Evolutionary conservation across 768 basidiomycete genomes (phyloP), one percentile per base, ranked within the genome.

Genomic region (Peribolospora kevripleyi): DNA sequence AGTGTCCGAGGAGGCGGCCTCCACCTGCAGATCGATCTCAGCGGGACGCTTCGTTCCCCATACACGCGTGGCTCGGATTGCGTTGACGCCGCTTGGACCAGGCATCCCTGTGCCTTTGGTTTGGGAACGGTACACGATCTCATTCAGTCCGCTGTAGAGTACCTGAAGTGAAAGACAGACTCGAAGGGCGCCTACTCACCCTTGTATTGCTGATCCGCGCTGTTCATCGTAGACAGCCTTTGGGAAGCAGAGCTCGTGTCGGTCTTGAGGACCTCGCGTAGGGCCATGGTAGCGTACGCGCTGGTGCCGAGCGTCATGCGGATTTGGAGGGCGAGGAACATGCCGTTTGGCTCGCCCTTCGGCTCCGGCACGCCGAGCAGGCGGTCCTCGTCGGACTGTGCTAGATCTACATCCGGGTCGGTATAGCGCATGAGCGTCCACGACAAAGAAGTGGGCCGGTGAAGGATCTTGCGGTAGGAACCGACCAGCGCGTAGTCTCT

Each of bases 251-350:
- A 81, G 65, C 85, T 87, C 14, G 90, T 95, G 63, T 95, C 88
- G 42, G 82, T 84, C 70, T 91, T 97, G 10, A 88, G 87, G 48
- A 93, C 77, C 69, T 93, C 87, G 46, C 87, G 77, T 61, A 98
- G 67, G 3, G 90, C 91, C 93, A 98, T 98, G 2, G 93, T 98
- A 2, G 93, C 93, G 68, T 95, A 98, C 4, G 86, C 81, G 0
- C 86, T 83, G 6, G 86, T 85, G 10, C 84, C 86, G 11, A 98
- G 75, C n/a, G 74, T 77, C 54, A 95, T 68, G 45, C 79, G 70
- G 58, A 98, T 77, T 63, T 90, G 88, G 42, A 98, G 69, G 4
- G 91, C 90, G 67, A 79, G 71, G 66, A 91, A 91, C 62, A 77
- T 80, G 37, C 90, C 90, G 50, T 81, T 74, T 53, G 78, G 60